A percentile compares a stretch with the other conserved stretches of the same genome.
Conservation (phyloP, 148 eudicot species). For the Chenopodium suecicum region DNA sequence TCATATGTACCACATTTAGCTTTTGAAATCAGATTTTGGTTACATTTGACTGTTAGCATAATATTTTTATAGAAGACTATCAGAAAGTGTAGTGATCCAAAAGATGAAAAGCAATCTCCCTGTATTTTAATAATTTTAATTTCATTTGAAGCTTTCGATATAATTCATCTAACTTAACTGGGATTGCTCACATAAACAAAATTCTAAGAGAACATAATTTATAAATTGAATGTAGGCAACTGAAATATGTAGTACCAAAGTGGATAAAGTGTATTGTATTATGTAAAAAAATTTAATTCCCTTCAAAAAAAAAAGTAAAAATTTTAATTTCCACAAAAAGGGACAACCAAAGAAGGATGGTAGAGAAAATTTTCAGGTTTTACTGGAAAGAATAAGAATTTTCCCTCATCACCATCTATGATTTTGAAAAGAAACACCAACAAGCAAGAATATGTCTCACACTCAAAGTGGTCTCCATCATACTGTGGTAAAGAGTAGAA, state of each 20-base stretch:
- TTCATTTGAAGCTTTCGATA: no score
- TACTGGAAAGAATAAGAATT: not conserved
- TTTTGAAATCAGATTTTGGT: not conserved
- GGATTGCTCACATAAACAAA: not conserved
- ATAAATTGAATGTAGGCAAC: not conserved
- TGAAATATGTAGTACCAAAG: not conserved
- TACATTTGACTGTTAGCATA: not conserved
- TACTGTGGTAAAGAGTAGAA: not conserved
- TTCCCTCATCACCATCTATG: not conserved
- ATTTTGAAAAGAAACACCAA: not conserved
- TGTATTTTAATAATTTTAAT: no score
- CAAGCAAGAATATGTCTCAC: no score
- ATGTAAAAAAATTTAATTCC: no score
- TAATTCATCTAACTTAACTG: not conserved
- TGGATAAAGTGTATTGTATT: not conserved
- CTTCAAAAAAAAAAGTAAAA: not conserved
- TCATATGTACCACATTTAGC: not conserved
- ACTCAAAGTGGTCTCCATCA: not conserved
- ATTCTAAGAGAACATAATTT: not conserved
- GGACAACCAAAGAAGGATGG: not conserved
- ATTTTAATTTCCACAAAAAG: not conserved
- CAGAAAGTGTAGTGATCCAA: no score
- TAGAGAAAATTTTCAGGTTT: not conserved
- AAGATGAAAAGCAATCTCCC: no score
- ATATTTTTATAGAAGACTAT: no score